These are phyloP conservation scores for Lepiota venenata DNA, from an alignment of 768 basidiomycete species.

Conservation along the genomic window DNA sequence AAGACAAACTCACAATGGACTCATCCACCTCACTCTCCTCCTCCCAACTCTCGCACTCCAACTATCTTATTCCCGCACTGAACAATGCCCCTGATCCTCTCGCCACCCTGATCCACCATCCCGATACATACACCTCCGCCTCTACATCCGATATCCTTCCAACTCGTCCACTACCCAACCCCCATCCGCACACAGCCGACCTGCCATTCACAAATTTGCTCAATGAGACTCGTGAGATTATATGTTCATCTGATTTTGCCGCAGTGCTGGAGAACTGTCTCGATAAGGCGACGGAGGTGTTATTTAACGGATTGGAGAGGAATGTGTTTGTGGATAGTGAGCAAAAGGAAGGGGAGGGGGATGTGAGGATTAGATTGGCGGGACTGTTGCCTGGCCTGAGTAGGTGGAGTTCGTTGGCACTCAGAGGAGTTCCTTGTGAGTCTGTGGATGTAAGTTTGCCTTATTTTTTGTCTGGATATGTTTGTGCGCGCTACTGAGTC, in stretches of 20 bases:
- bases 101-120: too few relatives aligned
- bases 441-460: slow-evolving; percentile 67
- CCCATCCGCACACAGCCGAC: slow-evolving; percentile 31
- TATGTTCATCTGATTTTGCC: slow-evolving; percentile 68
- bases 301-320: slow-evolving; percentile 61
- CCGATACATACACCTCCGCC: neutral
- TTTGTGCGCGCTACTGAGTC: too few relatives aligned
- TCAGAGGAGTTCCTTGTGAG: slow-evolving; percentile 73
- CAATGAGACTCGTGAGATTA: slow-evolving; percentile 58
- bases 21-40: slow-evolving; percentile 25
- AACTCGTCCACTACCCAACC: slow-evolving; percentile 19
- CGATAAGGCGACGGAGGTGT: slow-evolving; percentile 60
- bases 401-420: slow-evolving; percentile 68
- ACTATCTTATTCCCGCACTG: slow-evolving; percentile 23
- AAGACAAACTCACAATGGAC: neutral
- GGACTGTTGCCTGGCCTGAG: slow-evolving; percentile 78
- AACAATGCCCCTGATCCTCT: slow-evolving; percentile 5
- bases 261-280: slow-evolving; percentile 70
- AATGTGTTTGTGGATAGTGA: slow-evolving; percentile 49
- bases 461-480: neutral
- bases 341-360: slow-evolving; percentile 26
- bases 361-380: slow-evolving; percentile 64
- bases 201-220: slow-evolving; percentile 62
- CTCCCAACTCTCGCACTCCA: slow-evolving; percentile 27
- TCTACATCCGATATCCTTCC: slow-evolving; percentile 3